These are phyloP conservation scores for Tuber brumale DNA, from an alignment of 495 filamentous ascomycete genomes.

Conservation along the genomic window DNA sequence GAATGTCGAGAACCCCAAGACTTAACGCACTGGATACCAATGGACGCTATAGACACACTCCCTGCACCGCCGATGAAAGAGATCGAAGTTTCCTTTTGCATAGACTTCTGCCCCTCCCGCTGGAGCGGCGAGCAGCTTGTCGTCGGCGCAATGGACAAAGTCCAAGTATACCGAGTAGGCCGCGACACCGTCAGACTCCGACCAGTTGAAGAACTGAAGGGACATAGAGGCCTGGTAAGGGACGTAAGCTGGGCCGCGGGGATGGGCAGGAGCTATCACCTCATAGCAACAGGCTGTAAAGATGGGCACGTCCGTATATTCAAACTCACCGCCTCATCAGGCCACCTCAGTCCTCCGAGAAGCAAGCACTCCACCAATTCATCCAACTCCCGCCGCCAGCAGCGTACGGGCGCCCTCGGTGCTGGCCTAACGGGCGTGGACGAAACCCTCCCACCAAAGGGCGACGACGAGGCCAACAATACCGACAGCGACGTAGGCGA, in stretches of 20 bases:
- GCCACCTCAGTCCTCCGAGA: constrained; percentile 17
- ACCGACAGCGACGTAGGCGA: constrained; percentile 8
- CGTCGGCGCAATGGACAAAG: constrained; percentile 73
- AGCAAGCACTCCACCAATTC: constrained; percentile 27
- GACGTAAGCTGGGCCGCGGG: constrained; percentile 91
- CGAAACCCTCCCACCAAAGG: constrained; percentile 16
- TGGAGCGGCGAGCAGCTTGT: constrained; percentile 60
- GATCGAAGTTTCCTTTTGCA: constrained; percentile 77
- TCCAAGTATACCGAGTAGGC: constrained; percentile 66
- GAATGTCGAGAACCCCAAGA: constrained; percentile 85
- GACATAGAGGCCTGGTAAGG: constrained; percentile 69
- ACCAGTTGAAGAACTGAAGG: constrained; percentile 63
- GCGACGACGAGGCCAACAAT: constrained; percentile 24
- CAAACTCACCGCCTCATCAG: constrained; percentile 55
- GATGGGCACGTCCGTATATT: constrained; percentile 85
- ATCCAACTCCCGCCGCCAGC: constrained; percentile 17
- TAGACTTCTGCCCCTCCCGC: constrained; percentile 70
- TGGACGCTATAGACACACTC: constrained; percentile 65
- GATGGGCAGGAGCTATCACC: constrained; percentile 75
- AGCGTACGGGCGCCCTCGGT: constrained; percentile 43
- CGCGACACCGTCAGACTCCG: constrained; percentile 54
- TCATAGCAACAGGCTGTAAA: constrained; percentile 85
- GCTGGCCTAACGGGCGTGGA: constrained; percentile 46
- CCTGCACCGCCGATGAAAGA: constrained; percentile 55
- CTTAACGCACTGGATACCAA: constrained; percentile 62